Percentiles rank a stretch among this genome's conserved stretches.
These are phyloP conservation scores for Dichomitus squalens DNA, from an alignment of 1,284 basidiomycete species.

Conservation along the genomic window DNA sequence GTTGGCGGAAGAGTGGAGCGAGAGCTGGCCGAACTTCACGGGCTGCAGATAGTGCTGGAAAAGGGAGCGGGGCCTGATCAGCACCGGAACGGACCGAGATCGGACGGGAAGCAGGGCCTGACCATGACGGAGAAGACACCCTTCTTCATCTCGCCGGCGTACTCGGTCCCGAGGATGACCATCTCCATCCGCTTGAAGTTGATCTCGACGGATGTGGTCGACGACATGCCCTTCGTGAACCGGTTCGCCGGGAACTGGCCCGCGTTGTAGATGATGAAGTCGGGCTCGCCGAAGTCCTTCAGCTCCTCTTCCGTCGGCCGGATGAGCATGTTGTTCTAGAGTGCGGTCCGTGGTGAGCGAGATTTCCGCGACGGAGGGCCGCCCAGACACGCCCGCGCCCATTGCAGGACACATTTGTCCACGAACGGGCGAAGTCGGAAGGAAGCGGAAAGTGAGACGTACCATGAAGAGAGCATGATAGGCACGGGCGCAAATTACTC, in stretches of 20 bases:
- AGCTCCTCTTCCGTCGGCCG: slow-evolving; percentile 96
- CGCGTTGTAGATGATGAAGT: slow-evolving; percentile 99
- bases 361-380: slow-evolving; percentile 18
- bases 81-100: slow-evolving; percentile 17
- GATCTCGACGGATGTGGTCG: slow-evolving; percentile 98
- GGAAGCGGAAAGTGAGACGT: slow-evolving; percentile 29
- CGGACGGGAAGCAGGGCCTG: slow-evolving; percentile 22
- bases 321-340: slow-evolving; percentile 97
- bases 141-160: slow-evolving; percentile 99
- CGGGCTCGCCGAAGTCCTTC: slow-evolving; percentile 94
- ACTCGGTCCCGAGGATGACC: slow-evolving; percentile 99
- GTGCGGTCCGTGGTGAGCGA: slow-evolving; percentile 12
- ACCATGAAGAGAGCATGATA: slow-evolving; percentile 99
- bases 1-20: slow-evolving; percentile 99
- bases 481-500: slow-evolving; percentile 96
- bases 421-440: slow-evolving; percentile 13
- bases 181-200: slow-evolving; percentile 99
- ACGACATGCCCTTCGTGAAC: slow-evolving; percentile 99
- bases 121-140: slow-evolving; percentile 99
- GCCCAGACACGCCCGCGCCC: background rate
- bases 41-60: slow-evolving; percentile 97
- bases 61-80: slow-evolving; percentile 18
- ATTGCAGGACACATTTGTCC: slow-evolving; percentile 9
- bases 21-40: slow-evolving; percentile 97
- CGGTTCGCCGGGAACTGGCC: slow-evolving; percentile 99